Conservation (phyloP, 805 yeast species). For the Sugiyamaella chiloensis region DNA sequence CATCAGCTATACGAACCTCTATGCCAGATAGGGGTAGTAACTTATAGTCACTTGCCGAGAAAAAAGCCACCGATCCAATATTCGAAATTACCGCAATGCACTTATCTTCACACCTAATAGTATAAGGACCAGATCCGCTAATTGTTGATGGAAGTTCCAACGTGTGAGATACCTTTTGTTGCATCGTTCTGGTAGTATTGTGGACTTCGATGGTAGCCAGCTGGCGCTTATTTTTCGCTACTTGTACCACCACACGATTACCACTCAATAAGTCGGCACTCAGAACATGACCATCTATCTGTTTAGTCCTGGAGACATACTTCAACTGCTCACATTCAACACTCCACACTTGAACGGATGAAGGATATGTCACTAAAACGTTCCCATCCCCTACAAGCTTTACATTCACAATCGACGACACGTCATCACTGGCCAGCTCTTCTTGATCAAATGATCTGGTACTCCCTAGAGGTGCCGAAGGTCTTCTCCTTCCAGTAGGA, state of each 20-base stretch:
- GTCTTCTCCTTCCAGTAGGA: neutral
- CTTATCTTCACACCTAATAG: constrained; percentile 8
- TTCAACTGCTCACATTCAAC: neutral
- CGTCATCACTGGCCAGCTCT: neutral
- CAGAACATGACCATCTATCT: neutral
- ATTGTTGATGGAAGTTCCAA: constrained; percentile 22
- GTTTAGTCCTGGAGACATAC: neutral
- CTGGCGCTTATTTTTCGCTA: neutral
- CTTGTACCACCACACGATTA: neutral
- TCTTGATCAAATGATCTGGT: neutral
- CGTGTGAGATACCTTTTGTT: neutral
- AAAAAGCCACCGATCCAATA: constrained; percentile 24
- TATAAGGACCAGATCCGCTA: constrained; percentile 18
- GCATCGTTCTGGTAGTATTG: neutral
- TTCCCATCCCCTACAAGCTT: neutral
- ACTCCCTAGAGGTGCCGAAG: neutral
- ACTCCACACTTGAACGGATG: neutral
- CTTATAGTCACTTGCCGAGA: constrained; percentile 12
- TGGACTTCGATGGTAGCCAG: neutral
- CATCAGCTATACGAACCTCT: constrained; percentile 28
- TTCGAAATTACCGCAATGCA: constrained; percentile 22
- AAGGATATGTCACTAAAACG: neutral
- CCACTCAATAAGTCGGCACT: neutral
- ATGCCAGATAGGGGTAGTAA: constrained; percentile 21
- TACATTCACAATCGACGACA: neutral